A percentile compares a stretch with the other conserved stretches of the same genome.
Conservation (phyloP, 2,329 filamentous ascomycete genomes). For the Byssoonygena ceratinophila region DNA sequence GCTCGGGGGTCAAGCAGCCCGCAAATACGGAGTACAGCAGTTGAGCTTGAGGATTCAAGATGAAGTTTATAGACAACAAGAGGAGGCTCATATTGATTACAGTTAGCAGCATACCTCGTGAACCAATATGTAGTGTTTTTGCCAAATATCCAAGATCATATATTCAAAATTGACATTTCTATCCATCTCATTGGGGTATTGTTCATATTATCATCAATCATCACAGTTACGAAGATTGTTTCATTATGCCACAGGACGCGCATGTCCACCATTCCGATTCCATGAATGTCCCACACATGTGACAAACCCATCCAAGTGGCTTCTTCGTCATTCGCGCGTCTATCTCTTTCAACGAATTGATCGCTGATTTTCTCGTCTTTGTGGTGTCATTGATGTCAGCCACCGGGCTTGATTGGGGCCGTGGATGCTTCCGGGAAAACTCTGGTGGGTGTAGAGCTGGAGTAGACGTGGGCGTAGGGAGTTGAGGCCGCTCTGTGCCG, state of each 20-base stretch:
- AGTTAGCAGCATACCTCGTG: too few relatives aligned
- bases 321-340: slow-evolving; percentile 37
- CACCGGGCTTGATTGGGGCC: slow-evolving; percentile 3
- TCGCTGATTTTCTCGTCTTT: slow-evolving; percentile 24
- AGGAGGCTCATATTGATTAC: too few relatives aligned
- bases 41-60: too few relatives aligned
- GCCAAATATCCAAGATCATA: too few relatives aligned
- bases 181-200: too few relatives aligned
- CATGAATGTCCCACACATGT: slow-evolving; percentile 51
- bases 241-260: slow-evolving; percentile 50
- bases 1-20: too few relatives aligned
- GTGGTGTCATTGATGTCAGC: not conserved
- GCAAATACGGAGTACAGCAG: too few relatives aligned
- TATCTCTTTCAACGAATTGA: slow-evolving; percentile 31
- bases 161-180: too few relatives aligned
- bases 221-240: slow-evolving; percentile 24
- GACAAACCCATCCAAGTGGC: slow-evolving; percentile 50
- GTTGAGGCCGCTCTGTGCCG: slow-evolving; percentile 44
- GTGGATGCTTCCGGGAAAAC: not conserved
- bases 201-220: not conserved
- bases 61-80: too few relatives aligned
- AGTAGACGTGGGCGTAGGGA: slow-evolving; percentile 22
- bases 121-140: too few relatives aligned
- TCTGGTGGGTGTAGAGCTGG: not conserved
- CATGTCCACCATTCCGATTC: slow-evolving; percentile 57